Percentiles rank a stretch among this genome's conserved stretches.
phyloP scores from a whole-genome alignment of 805 yeast genomes.

The Candida nemodendra region DNA sequence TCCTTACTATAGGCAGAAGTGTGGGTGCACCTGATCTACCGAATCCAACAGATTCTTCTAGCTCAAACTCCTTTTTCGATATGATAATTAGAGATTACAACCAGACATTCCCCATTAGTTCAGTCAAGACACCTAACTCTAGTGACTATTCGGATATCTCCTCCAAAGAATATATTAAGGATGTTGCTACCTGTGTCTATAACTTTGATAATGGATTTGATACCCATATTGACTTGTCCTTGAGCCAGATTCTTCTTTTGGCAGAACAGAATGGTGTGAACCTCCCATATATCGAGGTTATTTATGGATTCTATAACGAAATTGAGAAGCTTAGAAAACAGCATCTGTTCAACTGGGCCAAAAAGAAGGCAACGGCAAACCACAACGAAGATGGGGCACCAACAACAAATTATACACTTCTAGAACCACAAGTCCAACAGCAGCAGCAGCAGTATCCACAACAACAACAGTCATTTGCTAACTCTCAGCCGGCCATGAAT shows the following conservation, averaged over 20 bases:
- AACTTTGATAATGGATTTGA: slow-evolving; percentile 20
- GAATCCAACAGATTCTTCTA: slow-evolving; percentile 13
- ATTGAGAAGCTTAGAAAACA: slow-evolving; percentile 16
- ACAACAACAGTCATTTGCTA: background rate
- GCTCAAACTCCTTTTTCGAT: slow-evolving; percentile 16
- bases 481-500: background rate
- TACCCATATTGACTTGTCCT: slow-evolving; percentile 18
- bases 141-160: slow-evolving; percentile 3
- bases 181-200: slow-evolving; percentile 20
- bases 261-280: slow-evolving; percentile 13
- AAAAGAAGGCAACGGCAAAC: slow-evolving; percentile 2
- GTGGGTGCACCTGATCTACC: slow-evolving; percentile 30
- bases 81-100: slow-evolving; percentile 23
- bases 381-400: slow-evolving; percentile 1
- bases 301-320: slow-evolving; percentile 23
- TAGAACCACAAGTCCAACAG: background rate
- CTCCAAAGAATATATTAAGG: slow-evolving; percentile 10
- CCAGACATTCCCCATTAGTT: slow-evolving; percentile 18
- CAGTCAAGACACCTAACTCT: slow-evolving; percentile 11
- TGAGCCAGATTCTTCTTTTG: slow-evolving; percentile 20
- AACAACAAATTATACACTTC: slow-evolving; percentile 2
- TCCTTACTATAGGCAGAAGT: slow-evolving; percentile 21
- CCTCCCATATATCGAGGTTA: slow-evolving; percentile 23
- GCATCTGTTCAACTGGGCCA: slow-evolving; percentile 23
- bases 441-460: background rate